Base-by-base conservation (phyloP, 2,329 filamentous ascomycete species). In the Ophiocordyceps camponoti-floridani region DNA sequence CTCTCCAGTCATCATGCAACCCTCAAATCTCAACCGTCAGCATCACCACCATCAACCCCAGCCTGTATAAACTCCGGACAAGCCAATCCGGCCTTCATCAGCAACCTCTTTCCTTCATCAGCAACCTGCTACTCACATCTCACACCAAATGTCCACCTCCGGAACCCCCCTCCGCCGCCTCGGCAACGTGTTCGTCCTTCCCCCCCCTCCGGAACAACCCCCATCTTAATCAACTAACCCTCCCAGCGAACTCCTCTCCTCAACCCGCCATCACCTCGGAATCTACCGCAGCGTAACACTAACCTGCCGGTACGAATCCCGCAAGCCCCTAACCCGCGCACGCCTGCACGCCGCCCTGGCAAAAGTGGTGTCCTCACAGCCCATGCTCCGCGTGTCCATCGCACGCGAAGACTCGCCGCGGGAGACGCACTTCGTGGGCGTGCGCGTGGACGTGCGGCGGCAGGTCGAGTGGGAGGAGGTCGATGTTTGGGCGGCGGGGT, bases 301-400 rank as follows among this genome's bases (percentile, higher is more conserved):
- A 30, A 66, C 67, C 11, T 64, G 64, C 37, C 64, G 63, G 35
- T 73, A 74, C 48, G 38, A 47, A 4, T 37, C 4, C 33, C 7
- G 33, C 11, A 5, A 14, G 14, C 3, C 3, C 7, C 33, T 37
- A n/a, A 37, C 4, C 13, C 4, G 7, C 4, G 10, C 4, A 2
- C 33, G 19, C 51, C 46, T 40, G 38, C 18, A 45, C 41, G 44
- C 44, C 52, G 68, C 69, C 0, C 47, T 73, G 9, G 56, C 56
- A 4, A 46, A 54, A 10, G 54, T 73, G 18, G 53, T 72, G 13
- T 51, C 59, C 13, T 55, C 55, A n/a, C 65, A 73, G 45, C 62
- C 66, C 2, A 62, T 66, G 47, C 60, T 77, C 40, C 63, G 67
- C 13, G 65, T 69, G 30, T 70, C 68, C 11, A 69, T 77, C 47